Evolutionary conservation across 257 asterid species (phyloP).

Genomic region (Solanum piurae): DNA sequence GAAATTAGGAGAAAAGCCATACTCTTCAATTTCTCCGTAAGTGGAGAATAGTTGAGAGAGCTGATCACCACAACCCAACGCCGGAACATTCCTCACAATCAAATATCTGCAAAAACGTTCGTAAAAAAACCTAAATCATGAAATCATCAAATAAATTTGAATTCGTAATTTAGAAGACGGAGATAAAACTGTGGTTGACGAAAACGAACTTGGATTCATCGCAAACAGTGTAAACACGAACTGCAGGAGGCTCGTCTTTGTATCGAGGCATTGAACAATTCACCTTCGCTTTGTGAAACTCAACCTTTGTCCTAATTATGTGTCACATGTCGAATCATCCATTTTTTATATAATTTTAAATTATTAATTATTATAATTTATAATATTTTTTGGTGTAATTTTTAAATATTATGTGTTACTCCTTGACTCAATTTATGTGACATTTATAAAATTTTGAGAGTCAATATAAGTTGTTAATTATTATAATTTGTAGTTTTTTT

Average conservation of each 20-base stretch:
- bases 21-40: constrained; percentile 73
- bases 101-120: constrained; percentile 32
- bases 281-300: neutral
- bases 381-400: too few species aligned
- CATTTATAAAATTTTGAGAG: neutral
- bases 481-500: too few species aligned
- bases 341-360: too few species aligned
- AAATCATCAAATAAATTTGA: neutral
- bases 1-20: neutral
- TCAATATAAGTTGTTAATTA: neutral
- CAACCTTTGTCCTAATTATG: neutral
- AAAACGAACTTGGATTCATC: constrained; percentile 74
- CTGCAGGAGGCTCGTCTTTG: constrained; percentile 55
- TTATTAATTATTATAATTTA: too few species aligned
- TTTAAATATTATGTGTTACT: too few species aligned
- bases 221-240: constrained; percentile 80
- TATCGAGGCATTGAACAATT: constrained; percentile 39
- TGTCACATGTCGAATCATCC: neutral
- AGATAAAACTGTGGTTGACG: neutral
- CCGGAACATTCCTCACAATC: constrained; percentile 80
- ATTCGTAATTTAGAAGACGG: neutral
- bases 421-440: too few species aligned
- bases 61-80: constrained; percentile 84
- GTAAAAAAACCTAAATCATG: neutral
- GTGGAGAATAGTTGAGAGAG: constrained; percentile 42